phyloP scores from a whole-genome alignment of 345 rosid genomes.

The sweet orange (Citrus sinensis) region DVS_A1.0 CM039161.1:22562501-22563000 shows the following conservation, averaged over 20 bases:
- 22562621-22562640: slow-evolving; percentile 48
- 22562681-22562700: slow-evolving; percentile 65
- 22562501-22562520: not conserved
- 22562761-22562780: slow-evolving; percentile 92
- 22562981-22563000: not conserved
- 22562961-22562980: not conserved
- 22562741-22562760: slow-evolving; percentile 93
- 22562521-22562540: slow-evolving; percentile 79
- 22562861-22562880: not conserved
- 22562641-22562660: slow-evolving; percentile 79
- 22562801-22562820: slow-evolving; percentile 77
- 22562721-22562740: slow-evolving; percentile 96
- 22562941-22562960: not conserved
- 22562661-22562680: slow-evolving; percentile 93
- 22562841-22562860: not conserved
- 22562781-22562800: slow-evolving; percentile 91
- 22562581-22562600: slow-evolving; percentile 86
- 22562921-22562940: not conserved
- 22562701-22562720: slow-evolving; percentile 79
- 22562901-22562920: not conserved
- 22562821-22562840: not conserved
- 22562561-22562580: slow-evolving; percentile 81
- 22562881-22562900: not conserved
- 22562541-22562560: slow-evolving; percentile 83
- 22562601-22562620: slow-evolving; percentile 73